Percentiles rank a stretch among this genome's conserved stretches.
These are phyloP conservation scores for Asterionellopsis glacialis DNA, from an alignment of 108 stramenopile genomes.

Conservation along the genomic window DNA sequence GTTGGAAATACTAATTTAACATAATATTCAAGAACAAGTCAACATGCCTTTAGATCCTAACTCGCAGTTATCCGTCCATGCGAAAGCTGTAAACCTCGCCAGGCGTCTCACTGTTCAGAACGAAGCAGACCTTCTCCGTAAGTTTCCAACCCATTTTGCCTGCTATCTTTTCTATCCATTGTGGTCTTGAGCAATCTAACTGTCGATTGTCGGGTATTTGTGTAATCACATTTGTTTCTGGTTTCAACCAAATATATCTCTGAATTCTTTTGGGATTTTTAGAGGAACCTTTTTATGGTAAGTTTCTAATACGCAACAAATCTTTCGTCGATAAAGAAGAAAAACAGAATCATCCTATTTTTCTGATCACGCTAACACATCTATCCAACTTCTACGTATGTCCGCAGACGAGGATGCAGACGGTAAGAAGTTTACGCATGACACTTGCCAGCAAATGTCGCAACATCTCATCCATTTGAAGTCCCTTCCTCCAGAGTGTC, in stretches of 20 bases:
- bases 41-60: too few species aligned
- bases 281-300: constrained; percentile 15
- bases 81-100: constrained; percentile 36
- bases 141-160: constrained; percentile 2
- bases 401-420: background rate
- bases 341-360: background rate
- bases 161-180: background rate
- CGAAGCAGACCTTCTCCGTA: constrained; percentile 45
- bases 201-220: background rate
- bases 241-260: background rate
- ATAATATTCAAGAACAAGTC: too few species aligned
- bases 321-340: background rate
- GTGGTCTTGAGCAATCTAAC: too few species aligned
- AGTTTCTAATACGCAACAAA: constrained; percentile 2
- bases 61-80: constrained; percentile 10
- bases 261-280: background rate
- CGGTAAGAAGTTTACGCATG: constrained; percentile 13
- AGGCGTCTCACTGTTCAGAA: constrained; percentile 43
- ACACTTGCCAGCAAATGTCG: constrained; percentile 22
- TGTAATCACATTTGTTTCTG: background rate
- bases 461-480: constrained; percentile 26
- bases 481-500: constrained; percentile 29
- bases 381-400: background rate
- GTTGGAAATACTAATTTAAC: too few species aligned
- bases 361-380: background rate